phyloP scores from a whole-genome alignment of 371 early-diverging fungal species.

The Saksenaea vasiformis region DNA sequence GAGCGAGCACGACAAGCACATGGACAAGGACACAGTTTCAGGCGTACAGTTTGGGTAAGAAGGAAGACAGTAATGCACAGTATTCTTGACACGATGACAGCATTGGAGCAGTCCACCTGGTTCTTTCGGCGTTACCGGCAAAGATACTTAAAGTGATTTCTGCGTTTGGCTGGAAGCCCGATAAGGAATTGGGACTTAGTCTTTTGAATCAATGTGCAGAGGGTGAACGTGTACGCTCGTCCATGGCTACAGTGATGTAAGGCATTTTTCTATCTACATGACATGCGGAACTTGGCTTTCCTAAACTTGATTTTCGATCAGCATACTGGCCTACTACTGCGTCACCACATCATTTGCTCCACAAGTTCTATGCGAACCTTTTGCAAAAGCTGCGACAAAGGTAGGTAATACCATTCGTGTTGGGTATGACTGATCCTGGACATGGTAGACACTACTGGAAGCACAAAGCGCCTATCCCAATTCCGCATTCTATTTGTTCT shows the following conservation, averaged over 20 bases:
- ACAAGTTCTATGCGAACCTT: slow-evolving; percentile 32
- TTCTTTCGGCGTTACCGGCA: slow-evolving; percentile 57
- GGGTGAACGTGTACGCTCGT: slow-evolving; percentile 51
- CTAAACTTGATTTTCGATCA: slow-evolving; percentile 2
- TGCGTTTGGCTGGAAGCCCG: slow-evolving; percentile 60
- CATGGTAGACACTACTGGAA: slow-evolving; percentile 45
- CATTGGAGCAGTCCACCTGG: slow-evolving; percentile 60
- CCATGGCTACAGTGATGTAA: slow-evolving; percentile 58
- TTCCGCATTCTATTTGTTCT: slow-evolving; percentile 58
- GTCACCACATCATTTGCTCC: slow-evolving; percentile 35
- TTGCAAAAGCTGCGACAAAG: slow-evolving; percentile 52
- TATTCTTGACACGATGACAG: slow-evolving; percentile 24
- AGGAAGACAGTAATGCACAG: not conserved
- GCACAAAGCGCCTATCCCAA: slow-evolving; percentile 57
- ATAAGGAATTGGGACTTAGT: slow-evolving; percentile 59
- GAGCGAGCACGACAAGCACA: slow-evolving; percentile 32
- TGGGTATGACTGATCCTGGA: not conserved
- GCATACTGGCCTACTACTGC: slow-evolving; percentile 43
- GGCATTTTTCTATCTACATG: slow-evolving; percentile 3
- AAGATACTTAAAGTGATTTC: slow-evolving; percentile 54
- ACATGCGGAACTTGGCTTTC: not conserved
- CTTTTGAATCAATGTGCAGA: slow-evolving; percentile 53
- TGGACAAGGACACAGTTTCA: slow-evolving; percentile 47
- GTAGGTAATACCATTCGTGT: slow-evolving; percentile 9
- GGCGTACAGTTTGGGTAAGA: slow-evolving; percentile 54